phyloP scores from a whole-genome alignment of 73 alveolate species.

The Effrenium voratum region DNA sequence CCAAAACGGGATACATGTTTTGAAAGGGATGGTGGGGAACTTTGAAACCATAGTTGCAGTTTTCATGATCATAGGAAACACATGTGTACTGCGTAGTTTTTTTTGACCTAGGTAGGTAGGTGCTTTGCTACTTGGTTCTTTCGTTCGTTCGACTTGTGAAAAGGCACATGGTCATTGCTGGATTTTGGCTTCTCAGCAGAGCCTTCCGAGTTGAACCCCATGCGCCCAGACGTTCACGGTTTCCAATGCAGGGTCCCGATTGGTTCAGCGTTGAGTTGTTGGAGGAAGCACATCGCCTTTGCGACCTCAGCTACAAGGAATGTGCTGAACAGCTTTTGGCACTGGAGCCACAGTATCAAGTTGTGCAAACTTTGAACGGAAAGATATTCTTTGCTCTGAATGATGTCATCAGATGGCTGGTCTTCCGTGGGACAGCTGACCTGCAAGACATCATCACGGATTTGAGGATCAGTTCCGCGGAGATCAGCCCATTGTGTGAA shows the following conservation, averaged over 20 bases:
- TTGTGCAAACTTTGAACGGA: background rate
- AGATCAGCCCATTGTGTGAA: background rate
- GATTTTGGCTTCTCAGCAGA: no score
- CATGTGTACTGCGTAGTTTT: no score
- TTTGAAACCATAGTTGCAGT: no score
- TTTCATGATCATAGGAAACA: no score
- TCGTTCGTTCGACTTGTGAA: no score
- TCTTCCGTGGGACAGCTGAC: background rate
- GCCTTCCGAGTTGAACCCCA: no score
- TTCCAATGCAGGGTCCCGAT: background rate
- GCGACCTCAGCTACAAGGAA: background rate
- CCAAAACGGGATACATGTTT: no score
- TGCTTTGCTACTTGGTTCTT: no score
- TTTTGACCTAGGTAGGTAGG: no score
- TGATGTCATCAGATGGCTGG: background rate
- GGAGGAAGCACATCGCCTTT: background rate
- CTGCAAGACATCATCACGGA: background rate
- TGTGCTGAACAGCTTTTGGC: background rate
- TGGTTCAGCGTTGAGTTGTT: background rate
- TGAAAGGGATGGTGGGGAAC: no score
- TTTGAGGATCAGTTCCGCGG: background rate
- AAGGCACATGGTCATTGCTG: no score
- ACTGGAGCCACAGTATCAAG: background rate
- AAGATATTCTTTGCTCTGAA: background rate
- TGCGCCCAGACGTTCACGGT: no score